phyloP scores from a whole-genome alignment of 306 rosid species.

The Hippophae rhamnoides region DNA sequence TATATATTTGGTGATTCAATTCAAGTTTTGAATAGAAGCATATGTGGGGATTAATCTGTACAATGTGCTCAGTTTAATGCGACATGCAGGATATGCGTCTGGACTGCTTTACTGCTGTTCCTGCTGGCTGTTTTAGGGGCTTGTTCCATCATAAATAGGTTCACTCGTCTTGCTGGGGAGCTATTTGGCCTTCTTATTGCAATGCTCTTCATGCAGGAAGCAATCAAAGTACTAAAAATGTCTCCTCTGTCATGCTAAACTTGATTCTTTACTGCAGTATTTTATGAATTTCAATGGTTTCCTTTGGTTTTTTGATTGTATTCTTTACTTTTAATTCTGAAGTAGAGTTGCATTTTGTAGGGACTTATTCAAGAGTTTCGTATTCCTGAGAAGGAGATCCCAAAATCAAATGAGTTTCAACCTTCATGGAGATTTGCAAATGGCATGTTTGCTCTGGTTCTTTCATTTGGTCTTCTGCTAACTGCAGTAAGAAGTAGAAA shows the following conservation, averaged over 20 bases:
- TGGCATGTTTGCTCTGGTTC: slow-evolving; percentile 76
- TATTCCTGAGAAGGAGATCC: slow-evolving; percentile 50
- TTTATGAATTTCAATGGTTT: background rate
- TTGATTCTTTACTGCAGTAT: background rate
- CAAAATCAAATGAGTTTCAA: slow-evolving; percentile 45
- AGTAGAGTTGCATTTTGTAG: slow-evolving; percentile 29
- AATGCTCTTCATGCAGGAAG: slow-evolving; percentile 81
- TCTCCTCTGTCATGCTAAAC: no score
- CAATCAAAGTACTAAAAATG: slow-evolving; percentile 46
- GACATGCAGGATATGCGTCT: slow-evolving; percentile 58
- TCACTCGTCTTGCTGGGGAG: slow-evolving; percentile 74
- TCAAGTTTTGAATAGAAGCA: no score
- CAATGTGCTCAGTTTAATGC: no score
- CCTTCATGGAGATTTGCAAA: slow-evolving; percentile 78
- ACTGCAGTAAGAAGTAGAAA: slow-evolving; percentile 63
- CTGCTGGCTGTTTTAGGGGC: slow-evolving; percentile 66
- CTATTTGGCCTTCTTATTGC: slow-evolving; percentile 82
- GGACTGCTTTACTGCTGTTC: slow-evolving; percentile 67
- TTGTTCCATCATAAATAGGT: slow-evolving; percentile 74
- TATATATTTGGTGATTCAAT: background rate
- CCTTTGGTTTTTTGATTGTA: background rate
- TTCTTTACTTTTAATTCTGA: background rate
- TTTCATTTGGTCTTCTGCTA: slow-evolving; percentile 66
- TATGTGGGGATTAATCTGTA: no score
- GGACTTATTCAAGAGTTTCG: slow-evolving; percentile 57